Base-by-base conservation (phyloP, 2,329 filamentous ascomycete species). In the Penicillium rolfsii region DNA sequence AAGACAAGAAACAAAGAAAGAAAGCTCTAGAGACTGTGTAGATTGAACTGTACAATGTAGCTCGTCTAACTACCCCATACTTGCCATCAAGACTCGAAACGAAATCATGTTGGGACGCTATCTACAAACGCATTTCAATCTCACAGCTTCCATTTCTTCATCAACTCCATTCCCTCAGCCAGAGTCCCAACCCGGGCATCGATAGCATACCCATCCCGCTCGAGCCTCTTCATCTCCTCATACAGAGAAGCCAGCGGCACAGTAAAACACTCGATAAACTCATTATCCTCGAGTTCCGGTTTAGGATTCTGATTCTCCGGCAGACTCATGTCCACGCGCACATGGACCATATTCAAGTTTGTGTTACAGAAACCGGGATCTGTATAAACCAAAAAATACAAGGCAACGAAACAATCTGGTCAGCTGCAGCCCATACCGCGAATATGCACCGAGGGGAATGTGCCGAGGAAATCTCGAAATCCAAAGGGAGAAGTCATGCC, bases 251-350 rank as follows among this genome's bases (percentile, higher is more conserved):
- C 79, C 46, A 94, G 72, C 5, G 87, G 88, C 7, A 91, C 82
- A 8, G 84, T 85, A 70, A 94, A 93, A 36, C 88, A 88, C 73
- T 93, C 90, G 70, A 94, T 93, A 72, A 93, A 93, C 77, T 94
- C 91, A 64, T 87, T 89, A 28, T 93, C 90, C 72, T 94, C 90
- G 6, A 93, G 81, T 71, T 89, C 79, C 0, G 90, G 87, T 73
- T 87, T 82, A 1, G 86, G 86, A 56, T 90, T 81, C 72, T 88
- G 84, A 72, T 94, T 94, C 68, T 87, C 87, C 0, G 88, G 84
- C 1, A 87, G 79, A 4, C 79, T 82, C 82, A 90, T 85, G 74
- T 94, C 89, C 64, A 94, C 85, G 1, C 81, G 84, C 45, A 93
- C 85, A 71, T 93, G 90, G 14, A 93, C 86, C 77, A 82, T 81